A percentile compares a stretch with the other conserved stretches of the same genome.
phyloP scores from a whole-genome alignment of 257 asterid species.

The Nicotiana knightiana region DNA sequence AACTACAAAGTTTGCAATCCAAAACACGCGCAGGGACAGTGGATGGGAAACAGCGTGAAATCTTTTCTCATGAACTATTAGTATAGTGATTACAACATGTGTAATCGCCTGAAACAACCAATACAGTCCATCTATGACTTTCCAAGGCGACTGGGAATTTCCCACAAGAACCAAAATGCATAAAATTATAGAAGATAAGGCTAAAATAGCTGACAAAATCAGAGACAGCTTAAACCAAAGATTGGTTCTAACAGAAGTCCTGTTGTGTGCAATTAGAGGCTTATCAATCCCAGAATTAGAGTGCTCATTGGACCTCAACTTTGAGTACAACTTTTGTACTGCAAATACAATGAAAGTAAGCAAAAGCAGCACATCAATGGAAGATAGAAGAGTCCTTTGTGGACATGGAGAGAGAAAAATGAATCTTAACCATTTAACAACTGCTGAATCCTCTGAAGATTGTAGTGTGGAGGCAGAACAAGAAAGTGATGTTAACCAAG shows the following conservation, averaged over 20 bases:
- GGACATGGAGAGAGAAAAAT: slow-evolving; percentile 81
- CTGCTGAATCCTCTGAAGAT: slow-evolving; percentile 23
- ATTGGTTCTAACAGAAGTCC: slow-evolving; percentile 28
- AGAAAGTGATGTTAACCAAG: slow-evolving; percentile 72
- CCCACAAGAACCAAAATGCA: slow-evolving; percentile 33
- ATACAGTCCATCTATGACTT: slow-evolving; percentile 39
- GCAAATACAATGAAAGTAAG: slow-evolving; percentile 33
- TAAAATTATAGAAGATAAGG: slow-evolving; percentile 31
- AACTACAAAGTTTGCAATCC: slow-evolving; percentile 46
- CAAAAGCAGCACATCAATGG: slow-evolving; percentile 50
- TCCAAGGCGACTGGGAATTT: slow-evolving; percentile 32
- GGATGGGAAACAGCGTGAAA: slow-evolving; percentile 58
- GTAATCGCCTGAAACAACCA: slow-evolving; percentile 64
- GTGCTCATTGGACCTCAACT: slow-evolving; percentile 22
- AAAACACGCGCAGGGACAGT: slow-evolving; percentile 47
- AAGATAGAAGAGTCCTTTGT: slow-evolving; percentile 53
- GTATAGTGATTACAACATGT: slow-evolving; percentile 33
- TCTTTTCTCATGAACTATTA: slow-evolving; percentile 62
- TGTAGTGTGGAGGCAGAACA: slow-evolving; percentile 43
- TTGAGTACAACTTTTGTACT: slow-evolving; percentile 40
- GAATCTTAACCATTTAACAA: slow-evolving; percentile 64
- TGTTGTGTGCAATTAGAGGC: slow-evolving; percentile 48
- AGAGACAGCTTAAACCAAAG: slow-evolving; percentile 49
- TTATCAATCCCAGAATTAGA: slow-evolving; percentile 29
- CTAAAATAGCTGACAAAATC: slow-evolving; percentile 25